A percentile compares a stretch with the other conserved stretches of the same genome.
Evolutionary conservation across 2,329 filamentous ascomycete species (phyloP).

Genomic region (Fusarium transvaalense): DNA sequence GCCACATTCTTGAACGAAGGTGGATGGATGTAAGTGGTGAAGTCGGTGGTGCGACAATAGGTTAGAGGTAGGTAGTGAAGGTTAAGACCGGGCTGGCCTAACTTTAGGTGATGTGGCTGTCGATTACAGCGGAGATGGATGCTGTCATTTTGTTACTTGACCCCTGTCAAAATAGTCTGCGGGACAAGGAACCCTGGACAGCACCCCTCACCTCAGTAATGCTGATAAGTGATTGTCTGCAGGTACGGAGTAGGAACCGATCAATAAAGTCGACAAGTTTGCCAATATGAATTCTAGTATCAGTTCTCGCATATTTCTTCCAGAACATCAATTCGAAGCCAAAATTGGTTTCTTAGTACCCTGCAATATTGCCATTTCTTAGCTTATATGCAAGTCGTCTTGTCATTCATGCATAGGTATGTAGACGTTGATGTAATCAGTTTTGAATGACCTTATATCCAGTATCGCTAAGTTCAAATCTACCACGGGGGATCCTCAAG

Average conservation of each 20-base stretch:
- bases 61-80: constrained; percentile 31
- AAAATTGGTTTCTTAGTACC: too few relatives aligned
- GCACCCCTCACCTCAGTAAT: constrained; percentile 7
- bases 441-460: background rate
- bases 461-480: constrained; percentile 3
- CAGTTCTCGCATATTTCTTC: background rate
- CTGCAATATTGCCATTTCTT: background rate
- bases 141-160: constrained; percentile 40
- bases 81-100: constrained; percentile 1
- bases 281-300: background rate
- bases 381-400: background rate
- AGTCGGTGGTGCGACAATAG: constrained; percentile 10
- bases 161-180: constrained; percentile 35
- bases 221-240: constrained; percentile 11
- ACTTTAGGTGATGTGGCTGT: constrained; percentile 35
- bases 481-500: constrained; percentile 84
- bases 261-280: background rate
- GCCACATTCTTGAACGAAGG: constrained; percentile 50
- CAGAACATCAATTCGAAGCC: background rate
- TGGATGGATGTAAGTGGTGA: constrained; percentile 40
- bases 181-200: constrained; percentile 39
- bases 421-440: background rate
- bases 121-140: constrained; percentile 46
- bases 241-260: constrained; percentile 18
- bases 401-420: background rate